Evolutionary conservation across 768 basidiomycete genomes (phyloP), one percentile per base, ranked within the genome.

Genomic region (Sporobolomyces pararoseus): DNA sequence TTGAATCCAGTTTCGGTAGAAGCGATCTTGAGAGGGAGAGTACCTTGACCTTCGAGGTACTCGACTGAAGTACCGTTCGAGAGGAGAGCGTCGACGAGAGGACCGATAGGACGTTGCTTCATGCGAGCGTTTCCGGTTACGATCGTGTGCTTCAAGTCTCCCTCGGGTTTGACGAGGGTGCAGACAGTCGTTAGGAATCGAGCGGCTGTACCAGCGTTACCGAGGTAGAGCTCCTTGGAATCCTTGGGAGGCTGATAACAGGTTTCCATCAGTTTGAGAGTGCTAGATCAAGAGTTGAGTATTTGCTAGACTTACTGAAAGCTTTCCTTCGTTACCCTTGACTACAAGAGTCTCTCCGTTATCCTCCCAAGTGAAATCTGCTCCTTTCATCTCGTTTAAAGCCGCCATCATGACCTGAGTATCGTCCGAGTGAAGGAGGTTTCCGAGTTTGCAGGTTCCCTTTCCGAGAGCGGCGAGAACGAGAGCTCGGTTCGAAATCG

Each of bases 351-450:
- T 95, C 78, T 98, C 94, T 10, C 95, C 96, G 62, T 88, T 89
- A 76, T 98, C 95, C 81, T 96, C 90, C 95, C 93, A 99, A 25
- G 85, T 82, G 78, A 98, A 99, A 54, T 81, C 85, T 14, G 96
- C 95, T 53, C 95, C 95, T 83, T 93, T 88, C 71, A 99, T 85
- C 62, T 92, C 90, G 50, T 86, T 82, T 35, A 98, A 83, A 39
- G 94, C 95, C 4, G 87, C 83, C 93, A 98, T 98, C 96, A 99
- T 99, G 63, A 99, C 95, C 75, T 94, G 92, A 0, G 96, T 99
- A 78, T 99, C 95, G 76, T 98, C 95, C 5, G 93, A 96, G 78
- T 98, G 95, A 42, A 99, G 83, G 7, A 99, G 81, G 75, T 99
- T 99, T 79, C 83, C 88, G 65, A 99, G 81, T 71, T 88, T 84